Evolutionary conservation across 2,329 filamentous ascomycete genomes (phyloP), one percentile per base, ranked within the genome.

Genomic region (Alternaria incomplexa): DNA sequence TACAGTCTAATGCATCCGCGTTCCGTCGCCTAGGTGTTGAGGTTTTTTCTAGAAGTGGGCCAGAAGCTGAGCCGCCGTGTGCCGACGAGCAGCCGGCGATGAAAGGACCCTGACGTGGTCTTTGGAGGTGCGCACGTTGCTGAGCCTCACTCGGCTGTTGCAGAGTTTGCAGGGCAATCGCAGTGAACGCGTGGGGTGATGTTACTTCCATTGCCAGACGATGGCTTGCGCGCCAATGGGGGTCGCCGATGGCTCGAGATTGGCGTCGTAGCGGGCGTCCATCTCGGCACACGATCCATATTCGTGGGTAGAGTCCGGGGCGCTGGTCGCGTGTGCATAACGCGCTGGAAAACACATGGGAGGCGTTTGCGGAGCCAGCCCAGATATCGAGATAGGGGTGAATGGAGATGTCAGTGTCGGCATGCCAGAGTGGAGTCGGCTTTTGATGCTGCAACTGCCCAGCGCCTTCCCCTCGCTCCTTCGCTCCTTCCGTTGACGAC

Each of bases 21-120:
- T 51, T 48, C 51, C 56, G 59, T 56, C 59, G 62, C 62, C 44
- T 56, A 43, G 36, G 30, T 60, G 36, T 50, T 54, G 52, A 64
- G 46, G 32, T 58, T 62, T 69, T 67, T 60, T 60, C 56, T 63
- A 57, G 63, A 67, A 66, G 67, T 65, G 64, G 64, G 57, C 54
- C 63, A 46, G 43, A 52, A 32, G 52, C 32, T 52, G 52, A 25
- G 45, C 44, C 20, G 30, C 48, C 57, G 55, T 52, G 26, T 54
- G 55, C 58, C 58, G 62, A 56, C 12, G 45, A 52, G 40, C 30
- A 58, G n/a, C 62, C 43, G 58, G 46, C 17, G n/a, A 48, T 47
- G 20, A 43, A 43, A 28, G 25, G 48, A 55, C 53, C 8, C 26
- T 28, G 28, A 26, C 23, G 17, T 23, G 32, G 56, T 45, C 32